phyloP scores from a whole-genome alignment of 106 monocot species.

The Dendrobium catenatum region DNA sequence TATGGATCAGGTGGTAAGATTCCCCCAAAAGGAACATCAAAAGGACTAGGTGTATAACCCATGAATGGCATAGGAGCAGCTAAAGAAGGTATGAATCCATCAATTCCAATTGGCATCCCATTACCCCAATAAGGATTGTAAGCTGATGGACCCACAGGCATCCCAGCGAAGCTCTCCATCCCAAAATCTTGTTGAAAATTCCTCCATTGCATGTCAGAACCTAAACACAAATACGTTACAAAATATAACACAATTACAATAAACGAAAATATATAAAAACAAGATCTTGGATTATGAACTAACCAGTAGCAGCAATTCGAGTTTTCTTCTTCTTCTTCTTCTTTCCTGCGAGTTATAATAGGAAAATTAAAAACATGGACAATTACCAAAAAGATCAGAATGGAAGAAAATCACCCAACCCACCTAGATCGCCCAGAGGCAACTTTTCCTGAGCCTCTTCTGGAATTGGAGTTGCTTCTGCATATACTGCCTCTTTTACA shows the following conservation, averaged over 20 bases:
- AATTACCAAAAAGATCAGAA: not conserved
- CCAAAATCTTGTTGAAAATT: constrained; percentile 52
- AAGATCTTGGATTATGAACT: constrained; percentile 10
- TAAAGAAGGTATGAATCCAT: constrained; percentile 55
- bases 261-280: not conserved
- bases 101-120: constrained; percentile 66
- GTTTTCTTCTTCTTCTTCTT: constrained; percentile 93
- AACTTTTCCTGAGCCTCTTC: constrained; percentile 62
- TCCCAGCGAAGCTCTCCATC: constrained; percentile 49
- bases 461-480: constrained; percentile 32
- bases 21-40: constrained; percentile 64
- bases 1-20: constrained; percentile 81
- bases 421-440: constrained; percentile 59
- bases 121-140: constrained; percentile 63
- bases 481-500: constrained; percentile 40
- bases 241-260: not conserved
- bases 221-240: constrained; percentile 9
- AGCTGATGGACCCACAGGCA: constrained; percentile 53
- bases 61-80: constrained; percentile 66
- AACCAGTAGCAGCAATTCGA: constrained; percentile 41
- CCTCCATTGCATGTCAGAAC: constrained; percentile 70
- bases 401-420: not conserved
- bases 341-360: constrained; percentile 43
- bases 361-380: not conserved
- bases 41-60: constrained; percentile 69